phyloP scores from a whole-genome alignment of 2,329 filamentous ascomycete genomes.

The Botrytis fabae region DNA sequence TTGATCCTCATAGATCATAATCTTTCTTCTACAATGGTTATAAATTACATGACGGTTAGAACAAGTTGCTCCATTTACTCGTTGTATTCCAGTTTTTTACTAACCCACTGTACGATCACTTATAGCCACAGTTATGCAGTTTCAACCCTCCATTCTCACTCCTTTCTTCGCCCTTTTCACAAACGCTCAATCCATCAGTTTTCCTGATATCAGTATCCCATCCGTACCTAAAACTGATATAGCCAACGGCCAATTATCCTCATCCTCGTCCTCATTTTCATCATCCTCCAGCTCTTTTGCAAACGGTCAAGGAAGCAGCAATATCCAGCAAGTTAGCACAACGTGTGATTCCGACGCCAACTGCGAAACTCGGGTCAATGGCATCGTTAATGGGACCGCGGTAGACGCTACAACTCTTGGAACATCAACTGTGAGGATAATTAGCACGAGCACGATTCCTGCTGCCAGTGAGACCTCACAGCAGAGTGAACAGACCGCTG shows the following conservation, averaged over 20 bases:
- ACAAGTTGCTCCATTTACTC: background rate
- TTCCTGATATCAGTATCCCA: background rate
- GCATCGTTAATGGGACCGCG: constrained; percentile 1
- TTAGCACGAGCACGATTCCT: background rate
- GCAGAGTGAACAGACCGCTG: background rate
- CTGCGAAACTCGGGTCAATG: constrained; percentile 5
- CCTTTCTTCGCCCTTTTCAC: background rate
- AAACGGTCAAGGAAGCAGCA: background rate
- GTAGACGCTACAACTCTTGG: background rate
- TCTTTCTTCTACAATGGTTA: background rate
- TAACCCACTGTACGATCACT: background rate
- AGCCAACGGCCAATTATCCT: background rate
- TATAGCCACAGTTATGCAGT: background rate
- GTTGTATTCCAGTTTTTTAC: background rate
- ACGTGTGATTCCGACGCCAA: constrained; percentile 1
- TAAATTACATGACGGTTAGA: background rate
- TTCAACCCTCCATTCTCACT: background rate
- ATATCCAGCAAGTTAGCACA: background rate
- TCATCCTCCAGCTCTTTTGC: constrained; percentile 15
- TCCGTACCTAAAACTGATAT: background rate
- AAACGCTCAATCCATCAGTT: background rate
- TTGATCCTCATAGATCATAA: background rate
- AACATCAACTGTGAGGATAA: background rate
- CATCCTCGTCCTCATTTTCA: constrained; percentile 4
- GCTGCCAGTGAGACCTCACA: background rate